Evolutionary conservation across 2,329 filamentous ascomycete species (phyloP).

Genomic region (Diaporthe citriasiana): DNA sequence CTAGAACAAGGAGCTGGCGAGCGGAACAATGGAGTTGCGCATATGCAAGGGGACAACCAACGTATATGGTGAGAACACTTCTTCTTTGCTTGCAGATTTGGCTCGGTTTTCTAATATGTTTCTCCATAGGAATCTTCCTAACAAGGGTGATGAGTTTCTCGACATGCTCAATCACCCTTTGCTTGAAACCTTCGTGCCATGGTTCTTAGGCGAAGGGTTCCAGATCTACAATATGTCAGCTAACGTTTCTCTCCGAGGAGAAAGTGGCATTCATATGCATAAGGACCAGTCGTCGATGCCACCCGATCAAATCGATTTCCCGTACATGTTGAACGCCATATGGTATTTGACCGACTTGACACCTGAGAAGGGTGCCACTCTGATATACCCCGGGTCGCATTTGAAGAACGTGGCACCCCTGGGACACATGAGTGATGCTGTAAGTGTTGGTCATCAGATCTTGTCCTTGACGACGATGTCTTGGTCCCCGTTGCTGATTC

Average conservation of each 20-base stretch:
- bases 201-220: conserved; percentile 25
- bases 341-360: conserved; percentile 27
- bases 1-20: conserved; percentile 18
- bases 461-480: not conserved
- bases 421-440: conserved; percentile 19
- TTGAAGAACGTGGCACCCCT: conserved; percentile 19
- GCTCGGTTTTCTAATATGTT: not conserved
- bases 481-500: not conserved
- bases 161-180: conserved; percentile 24
- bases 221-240: conserved; percentile 27
- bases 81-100: not conserved
- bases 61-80: conserved; percentile 10
- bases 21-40: conserved; percentile 12
- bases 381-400: conserved; percentile 21
- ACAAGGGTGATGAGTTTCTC: conserved; percentile 31
- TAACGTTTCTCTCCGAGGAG: conserved; percentile 1
- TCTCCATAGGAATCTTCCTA: conserved; percentile 12
- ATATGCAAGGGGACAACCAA: conserved; percentile 23
- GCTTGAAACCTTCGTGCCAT: conserved; percentile 12
- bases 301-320: conserved; percentile 8
- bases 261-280: conserved; percentile 21
- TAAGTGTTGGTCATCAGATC: not conserved
- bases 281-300: conserved; percentile 23
- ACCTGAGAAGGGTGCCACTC: conserved; percentile 25
- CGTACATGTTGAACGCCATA: conserved; percentile 19